A percentile compares a stretch with the other conserved stretches of the same genome.
These are phyloP conservation scores for Eimeria nieschulzi DNA, from an alignment of 169 alveolate genomes.

Conservation along the genomic window DNA sequence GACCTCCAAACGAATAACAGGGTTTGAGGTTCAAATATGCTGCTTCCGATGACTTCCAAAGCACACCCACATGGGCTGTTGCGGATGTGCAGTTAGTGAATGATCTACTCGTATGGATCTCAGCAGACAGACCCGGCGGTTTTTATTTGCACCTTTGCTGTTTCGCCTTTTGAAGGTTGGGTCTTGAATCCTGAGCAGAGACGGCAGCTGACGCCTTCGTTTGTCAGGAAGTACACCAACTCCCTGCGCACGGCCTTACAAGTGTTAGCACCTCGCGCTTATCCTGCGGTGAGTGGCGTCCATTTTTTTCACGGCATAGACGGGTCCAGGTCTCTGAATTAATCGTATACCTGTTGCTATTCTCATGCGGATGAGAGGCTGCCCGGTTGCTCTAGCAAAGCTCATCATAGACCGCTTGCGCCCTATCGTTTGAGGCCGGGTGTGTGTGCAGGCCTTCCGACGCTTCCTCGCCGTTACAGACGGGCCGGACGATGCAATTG, in stretches of 20 bases:
- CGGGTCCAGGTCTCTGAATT: too few relatives aligned
- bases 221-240: constrained; percentile 19
- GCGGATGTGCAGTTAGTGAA: too few relatives aligned
- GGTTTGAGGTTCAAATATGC: too few relatives aligned
- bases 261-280: neutral
- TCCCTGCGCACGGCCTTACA: constrained; percentile 2
- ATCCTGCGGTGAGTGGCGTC: neutral
- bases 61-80: too few relatives aligned
- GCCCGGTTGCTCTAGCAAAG: too few relatives aligned
- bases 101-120: too few relatives aligned
- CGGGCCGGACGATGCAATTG: neutral
- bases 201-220: neutral
- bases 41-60: too few relatives aligned
- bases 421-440: too few relatives aligned
- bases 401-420: too few relatives aligned
- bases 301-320: neutral
- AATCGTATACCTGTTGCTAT: neutral
- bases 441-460: neutral
- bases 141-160: neutral
- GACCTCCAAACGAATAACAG: too few relatives aligned
- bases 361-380: neutral
- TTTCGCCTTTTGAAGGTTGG: constrained; percentile 13
- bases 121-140: neutral
- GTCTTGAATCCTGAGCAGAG: constrained; percentile 17
- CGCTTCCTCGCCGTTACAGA: neutral